Evolutionary conservation across 495 filamentous ascomycete species (phyloP).

Genomic region (Chaetomium fimeti): DNA sequence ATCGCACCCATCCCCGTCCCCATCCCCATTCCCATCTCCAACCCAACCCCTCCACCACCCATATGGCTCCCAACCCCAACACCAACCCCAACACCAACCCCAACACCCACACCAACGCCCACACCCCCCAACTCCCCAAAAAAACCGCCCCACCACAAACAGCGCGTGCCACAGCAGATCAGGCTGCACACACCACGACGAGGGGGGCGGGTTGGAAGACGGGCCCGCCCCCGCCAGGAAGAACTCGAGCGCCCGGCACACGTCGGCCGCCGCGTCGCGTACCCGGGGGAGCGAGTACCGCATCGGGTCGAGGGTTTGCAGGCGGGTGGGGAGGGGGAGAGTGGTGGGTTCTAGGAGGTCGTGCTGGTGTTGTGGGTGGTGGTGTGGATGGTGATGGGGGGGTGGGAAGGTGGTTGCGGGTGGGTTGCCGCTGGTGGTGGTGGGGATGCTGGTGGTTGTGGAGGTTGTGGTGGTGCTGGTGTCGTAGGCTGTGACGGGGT

Average conservation of each 20-base stretch:
- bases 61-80: constrained; percentile 16
- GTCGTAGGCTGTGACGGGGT: constrained; percentile 27
- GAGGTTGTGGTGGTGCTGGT: not conserved
- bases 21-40: constrained; percentile 4
- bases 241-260: constrained; percentile 43
- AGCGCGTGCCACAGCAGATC: constrained; percentile 42
- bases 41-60: not conserved
- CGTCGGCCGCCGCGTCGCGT: constrained; percentile 35
- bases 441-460: not conserved
- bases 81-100: not conserved
- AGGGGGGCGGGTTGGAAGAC: constrained; percentile 15
- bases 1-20: not conserved
- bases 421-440: constrained; percentile 16
- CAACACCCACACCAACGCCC: not conserved
- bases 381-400: not conserved
- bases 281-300: constrained; percentile 28
- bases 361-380: not conserved
- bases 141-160: constrained; percentile 38
- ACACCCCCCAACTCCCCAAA: constrained; percentile 25
- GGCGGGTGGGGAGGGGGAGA: constrained; percentile 16
- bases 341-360: not conserved
- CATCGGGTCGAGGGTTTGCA: constrained; percentile 32
- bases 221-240: not conserved
- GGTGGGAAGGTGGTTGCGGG: constrained; percentile 1
- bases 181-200: constrained; percentile 35